Percentiles rank a stretch among this genome's conserved stretches.
Conservation (phyloP, 2,329 filamentous ascomycete genomes). For the Aplosporella prunicola region DNA sequence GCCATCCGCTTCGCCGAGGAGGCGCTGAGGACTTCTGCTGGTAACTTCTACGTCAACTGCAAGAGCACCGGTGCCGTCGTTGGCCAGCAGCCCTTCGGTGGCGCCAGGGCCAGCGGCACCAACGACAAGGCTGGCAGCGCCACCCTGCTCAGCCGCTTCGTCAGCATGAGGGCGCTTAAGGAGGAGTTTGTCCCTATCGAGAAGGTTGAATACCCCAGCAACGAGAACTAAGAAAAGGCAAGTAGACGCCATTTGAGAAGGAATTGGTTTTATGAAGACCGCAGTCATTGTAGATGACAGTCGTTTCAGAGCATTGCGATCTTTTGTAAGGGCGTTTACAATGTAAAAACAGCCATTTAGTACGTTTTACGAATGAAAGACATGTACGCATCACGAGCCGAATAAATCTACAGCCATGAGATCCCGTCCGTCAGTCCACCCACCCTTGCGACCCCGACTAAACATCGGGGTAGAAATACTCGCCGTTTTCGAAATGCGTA, state of each 20-base stretch:
- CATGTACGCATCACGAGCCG: no score
- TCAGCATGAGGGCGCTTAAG: slow-evolving; percentile 48
- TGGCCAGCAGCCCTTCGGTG: slow-evolving; percentile 44
- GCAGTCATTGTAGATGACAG: no score
- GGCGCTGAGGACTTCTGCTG: slow-evolving; percentile 60
- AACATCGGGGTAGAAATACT: no score
- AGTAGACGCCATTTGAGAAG: not conserved
- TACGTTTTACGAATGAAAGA: no score
- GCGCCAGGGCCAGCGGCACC: slow-evolving; percentile 46
- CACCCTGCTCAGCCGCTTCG: slow-evolving; percentile 43
- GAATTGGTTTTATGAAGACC: not conserved
- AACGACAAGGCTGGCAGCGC: slow-evolving; percentile 50
- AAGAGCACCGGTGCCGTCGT: slow-evolving; percentile 53
- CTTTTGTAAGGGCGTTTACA: no score
- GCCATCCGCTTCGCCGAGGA: slow-evolving; percentile 61
- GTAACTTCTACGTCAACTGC: slow-evolving; percentile 82
- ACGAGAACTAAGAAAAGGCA: slow-evolving; percentile 28
- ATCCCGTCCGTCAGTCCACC: no score
- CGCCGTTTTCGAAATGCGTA: no score
- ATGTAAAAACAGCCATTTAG: no score
- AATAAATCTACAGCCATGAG: no score
- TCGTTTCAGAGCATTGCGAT: no score
- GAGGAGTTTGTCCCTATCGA: slow-evolving; percentile 43
- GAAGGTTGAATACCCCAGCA: slow-evolving; percentile 45
- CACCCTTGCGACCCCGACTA: no score